A percentile compares a stretch with the other conserved stretches of the same genome.
phyloP scores from a whole-genome alignment of 306 rosid genomes.

The Benincasa hispida region DNA sequence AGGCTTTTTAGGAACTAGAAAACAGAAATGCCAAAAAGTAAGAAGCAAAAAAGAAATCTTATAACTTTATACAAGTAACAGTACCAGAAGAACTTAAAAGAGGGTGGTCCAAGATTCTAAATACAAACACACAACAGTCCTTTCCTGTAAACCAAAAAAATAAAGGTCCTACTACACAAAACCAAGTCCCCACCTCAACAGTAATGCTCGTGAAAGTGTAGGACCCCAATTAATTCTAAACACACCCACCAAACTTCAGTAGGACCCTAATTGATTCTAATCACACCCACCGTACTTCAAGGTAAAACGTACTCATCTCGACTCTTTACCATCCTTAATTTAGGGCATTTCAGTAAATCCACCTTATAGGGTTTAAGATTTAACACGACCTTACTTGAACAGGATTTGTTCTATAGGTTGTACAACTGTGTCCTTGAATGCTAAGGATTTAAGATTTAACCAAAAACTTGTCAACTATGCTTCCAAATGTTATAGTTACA shows the following conservation, averaged over 20 bases:
- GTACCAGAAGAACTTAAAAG: neutral
- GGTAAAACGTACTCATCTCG: neutral
- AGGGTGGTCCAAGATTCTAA: constrained; percentile 6
- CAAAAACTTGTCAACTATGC: neutral
- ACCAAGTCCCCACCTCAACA: constrained; percentile 1
- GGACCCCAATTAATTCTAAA: neutral
- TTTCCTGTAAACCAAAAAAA: neutral
- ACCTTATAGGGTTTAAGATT: neutral
- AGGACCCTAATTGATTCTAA: neutral
- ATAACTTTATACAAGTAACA: neutral
- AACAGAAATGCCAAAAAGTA: constrained; percentile 1
- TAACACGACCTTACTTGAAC: too few relatives aligned
- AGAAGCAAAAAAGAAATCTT: neutral
- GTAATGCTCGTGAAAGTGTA: constrained; percentile 1
- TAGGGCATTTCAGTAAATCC: neutral
- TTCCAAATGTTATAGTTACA: neutral
- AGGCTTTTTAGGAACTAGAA: neutral
- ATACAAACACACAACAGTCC: neutral
- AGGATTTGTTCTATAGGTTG: too few relatives aligned
- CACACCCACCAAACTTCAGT: neutral
- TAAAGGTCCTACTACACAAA: neutral
- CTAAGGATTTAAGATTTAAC: neutral
- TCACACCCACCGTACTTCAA: constrained; percentile 2
- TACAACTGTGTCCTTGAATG: too few relatives aligned
- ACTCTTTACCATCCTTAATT: neutral